Conservation (phyloP, 2,329 filamentous ascomycete genomes). For the Onygenales sp. region DNA sequence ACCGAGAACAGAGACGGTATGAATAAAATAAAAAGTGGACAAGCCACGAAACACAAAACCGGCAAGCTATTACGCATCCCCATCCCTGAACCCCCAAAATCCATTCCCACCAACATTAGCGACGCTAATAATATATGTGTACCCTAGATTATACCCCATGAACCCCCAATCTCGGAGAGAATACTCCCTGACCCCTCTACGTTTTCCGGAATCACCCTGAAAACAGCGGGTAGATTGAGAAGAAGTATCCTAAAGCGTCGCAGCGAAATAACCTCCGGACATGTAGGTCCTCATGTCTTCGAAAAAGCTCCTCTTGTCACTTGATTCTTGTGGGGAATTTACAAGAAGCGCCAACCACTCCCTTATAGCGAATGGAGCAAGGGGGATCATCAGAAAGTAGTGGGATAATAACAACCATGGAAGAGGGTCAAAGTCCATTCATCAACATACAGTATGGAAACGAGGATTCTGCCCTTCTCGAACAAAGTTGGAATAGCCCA, state of each 20-base stretch:
- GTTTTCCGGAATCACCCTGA: not conserved
- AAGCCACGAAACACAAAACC: too few species aligned
- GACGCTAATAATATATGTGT: slow-evolving; percentile 6
- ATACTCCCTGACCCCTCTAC: not conserved
- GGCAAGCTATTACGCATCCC: not conserved
- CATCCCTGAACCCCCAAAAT: not conserved
- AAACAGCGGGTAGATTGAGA: not conserved
- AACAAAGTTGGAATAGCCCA: not conserved
- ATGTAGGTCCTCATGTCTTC: not conserved
- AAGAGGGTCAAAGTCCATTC: not conserved
- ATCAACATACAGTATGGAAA: not conserved
- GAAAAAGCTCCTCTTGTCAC: not conserved
- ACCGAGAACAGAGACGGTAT: too few species aligned
- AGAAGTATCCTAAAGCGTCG: not conserved
- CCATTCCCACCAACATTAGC: not conserved
- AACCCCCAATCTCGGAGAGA: slow-evolving; percentile 7
- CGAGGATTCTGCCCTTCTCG: not conserved
- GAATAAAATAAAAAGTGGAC: too few species aligned
- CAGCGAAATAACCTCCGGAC: slow-evolving; percentile 5
- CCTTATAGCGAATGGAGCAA: not conserved
- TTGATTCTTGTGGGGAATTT: not conserved
- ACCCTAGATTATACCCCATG: slow-evolving; percentile 14
- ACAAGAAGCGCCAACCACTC: not conserved
- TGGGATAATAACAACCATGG: not conserved
- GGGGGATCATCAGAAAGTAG: not conserved